phyloP scores from a whole-genome alignment of 306 rosid species.

The Luffa acutangula region DNA sequence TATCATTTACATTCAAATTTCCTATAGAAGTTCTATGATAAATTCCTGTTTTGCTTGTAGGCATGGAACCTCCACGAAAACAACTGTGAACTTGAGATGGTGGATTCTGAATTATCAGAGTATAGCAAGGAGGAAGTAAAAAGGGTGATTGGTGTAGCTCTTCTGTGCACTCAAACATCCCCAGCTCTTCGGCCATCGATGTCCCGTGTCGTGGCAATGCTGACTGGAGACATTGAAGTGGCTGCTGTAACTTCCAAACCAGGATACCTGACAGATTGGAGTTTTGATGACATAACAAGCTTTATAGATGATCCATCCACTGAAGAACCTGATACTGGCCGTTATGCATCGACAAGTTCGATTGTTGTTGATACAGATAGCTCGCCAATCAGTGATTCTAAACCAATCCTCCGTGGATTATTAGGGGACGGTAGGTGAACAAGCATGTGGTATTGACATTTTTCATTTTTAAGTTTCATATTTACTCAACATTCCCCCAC shows the following conservation, averaged over 20 bases:
- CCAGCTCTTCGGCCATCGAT: slow-evolving; percentile 47
- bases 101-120: slow-evolving; percentile 30
- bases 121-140: slow-evolving; percentile 35
- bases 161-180: slow-evolving; percentile 55
- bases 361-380: slow-evolving; percentile 14
- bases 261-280: slow-evolving; percentile 60
- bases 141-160: slow-evolving; percentile 36
- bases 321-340: slow-evolving; percentile 20
- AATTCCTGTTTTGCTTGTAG: slow-evolving; percentile 17
- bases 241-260: slow-evolving; percentile 37
- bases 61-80: slow-evolving; percentile 61
- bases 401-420: slow-evolving; percentile 15
- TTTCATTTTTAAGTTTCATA: background rate
- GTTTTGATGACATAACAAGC: slow-evolving; percentile 33
- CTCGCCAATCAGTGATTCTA: slow-evolving; percentile 14
- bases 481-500: background rate
- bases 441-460: background rate
- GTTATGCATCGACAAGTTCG: slow-evolving; percentile 19
- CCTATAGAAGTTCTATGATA: background rate
- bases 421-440: slow-evolving; percentile 24
- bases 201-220: slow-evolving; percentile 74
- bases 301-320: slow-evolving; percentile 4
- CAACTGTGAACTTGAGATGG: slow-evolving; percentile 24
- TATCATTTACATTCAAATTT: background rate
- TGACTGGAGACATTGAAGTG: slow-evolving; percentile 55